Percentiles rank a stretch among this genome's conserved stretches.
These are phyloP conservation scores for Globisporangium yorkense DNA, from an alignment of 352 stramenopile genomes.

Conservation along the genomic window DNA sequence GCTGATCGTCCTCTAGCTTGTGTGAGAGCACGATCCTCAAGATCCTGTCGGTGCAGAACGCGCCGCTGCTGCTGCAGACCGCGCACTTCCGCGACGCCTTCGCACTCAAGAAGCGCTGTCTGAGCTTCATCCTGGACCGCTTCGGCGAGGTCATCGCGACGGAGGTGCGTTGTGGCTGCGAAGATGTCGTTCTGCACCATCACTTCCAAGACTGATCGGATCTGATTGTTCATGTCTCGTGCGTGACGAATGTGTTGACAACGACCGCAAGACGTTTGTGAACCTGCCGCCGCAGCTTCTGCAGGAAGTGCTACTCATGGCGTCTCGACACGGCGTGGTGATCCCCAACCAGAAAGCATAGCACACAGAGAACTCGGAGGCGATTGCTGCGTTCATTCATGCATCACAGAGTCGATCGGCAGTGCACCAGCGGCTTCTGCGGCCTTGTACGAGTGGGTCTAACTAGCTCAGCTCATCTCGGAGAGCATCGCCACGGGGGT, in stretches of 20 bases:
- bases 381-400: neutral
- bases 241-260: neutral
- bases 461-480: slow-evolving; percentile 66
- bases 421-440: too few species aligned
- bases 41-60: slow-evolving; percentile 71
- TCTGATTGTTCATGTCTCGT: neutral
- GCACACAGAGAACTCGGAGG: neutral
- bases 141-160: slow-evolving; percentile 73
- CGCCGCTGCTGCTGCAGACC: slow-evolving; percentile 65
- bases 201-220: neutral
- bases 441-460: neutral
- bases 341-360: slow-evolving; percentile 51
- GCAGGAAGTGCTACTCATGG: slow-evolving; percentile 66
- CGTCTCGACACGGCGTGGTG: slow-evolving; percentile 54
- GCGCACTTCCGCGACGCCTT: slow-evolving; percentile 65
- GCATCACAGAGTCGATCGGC: too few species aligned
- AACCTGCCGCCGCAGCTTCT: slow-evolving; percentile 50
- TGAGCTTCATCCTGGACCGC: slow-evolving; percentile 78
- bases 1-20: slow-evolving; percentile 22
- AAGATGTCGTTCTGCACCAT: neutral
- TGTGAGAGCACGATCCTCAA: slow-evolving; percentile 72
- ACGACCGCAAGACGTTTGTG: slow-evolving; percentile 40
- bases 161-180: slow-evolving; percentile 22
- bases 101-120: slow-evolving; percentile 72
- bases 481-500: slow-evolving; percentile 90